Evolutionary conservation across 2,329 filamentous ascomycete genomes (phyloP).

Genomic region (Fusarium mundagurra): DNA sequence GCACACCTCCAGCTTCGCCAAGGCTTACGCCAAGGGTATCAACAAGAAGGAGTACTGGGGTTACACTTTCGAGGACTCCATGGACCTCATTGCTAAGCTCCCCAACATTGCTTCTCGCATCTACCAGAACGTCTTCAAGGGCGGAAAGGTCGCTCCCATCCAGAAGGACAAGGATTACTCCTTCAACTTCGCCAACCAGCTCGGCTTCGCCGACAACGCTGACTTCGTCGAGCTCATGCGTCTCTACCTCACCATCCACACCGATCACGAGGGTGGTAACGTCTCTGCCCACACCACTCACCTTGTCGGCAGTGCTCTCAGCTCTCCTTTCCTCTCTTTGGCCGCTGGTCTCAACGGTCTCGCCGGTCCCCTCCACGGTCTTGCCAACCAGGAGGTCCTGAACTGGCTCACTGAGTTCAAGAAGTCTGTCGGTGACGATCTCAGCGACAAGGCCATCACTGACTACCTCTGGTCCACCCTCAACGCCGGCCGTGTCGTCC

Average conservation of each 20-base stretch:
- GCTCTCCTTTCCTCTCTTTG: constrained; percentile 96
- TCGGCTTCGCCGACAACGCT: constrained; percentile 92
- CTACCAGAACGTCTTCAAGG: constrained; percentile 99
- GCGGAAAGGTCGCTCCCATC: constrained; percentile 94
- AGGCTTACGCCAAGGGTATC: constrained; percentile 98
- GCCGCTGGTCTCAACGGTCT: constrained; percentile 98
- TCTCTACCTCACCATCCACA: constrained; percentile 99
- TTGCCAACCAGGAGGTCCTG: constrained; percentile 99
- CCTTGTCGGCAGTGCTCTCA: constrained; percentile 94
- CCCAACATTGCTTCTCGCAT: constrained; percentile 97
- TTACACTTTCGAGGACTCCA: constrained; percentile 99
- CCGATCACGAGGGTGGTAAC: constrained; percentile 99
- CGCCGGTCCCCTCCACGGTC: constrained; percentile 96
- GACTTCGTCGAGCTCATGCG: constrained; percentile 99
- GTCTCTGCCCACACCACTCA: constrained; percentile 98
- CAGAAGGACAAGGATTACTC: constrained; percentile 99
- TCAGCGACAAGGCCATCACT: constrained; percentile 95
- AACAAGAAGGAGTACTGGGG: constrained; percentile 99
- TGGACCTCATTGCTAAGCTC: constrained; percentile 99
- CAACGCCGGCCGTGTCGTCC: constrained; percentile 94
- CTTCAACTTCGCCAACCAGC: constrained; percentile 99
- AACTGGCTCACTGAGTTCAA: constrained; percentile 99
- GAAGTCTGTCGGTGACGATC: constrained; percentile 89
- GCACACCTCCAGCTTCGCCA: constrained; percentile 96
- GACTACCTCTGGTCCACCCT: constrained; percentile 99